Base-by-base conservation (phyloP, 306 rosid species). In the Sicyos baderoa region DNA sequence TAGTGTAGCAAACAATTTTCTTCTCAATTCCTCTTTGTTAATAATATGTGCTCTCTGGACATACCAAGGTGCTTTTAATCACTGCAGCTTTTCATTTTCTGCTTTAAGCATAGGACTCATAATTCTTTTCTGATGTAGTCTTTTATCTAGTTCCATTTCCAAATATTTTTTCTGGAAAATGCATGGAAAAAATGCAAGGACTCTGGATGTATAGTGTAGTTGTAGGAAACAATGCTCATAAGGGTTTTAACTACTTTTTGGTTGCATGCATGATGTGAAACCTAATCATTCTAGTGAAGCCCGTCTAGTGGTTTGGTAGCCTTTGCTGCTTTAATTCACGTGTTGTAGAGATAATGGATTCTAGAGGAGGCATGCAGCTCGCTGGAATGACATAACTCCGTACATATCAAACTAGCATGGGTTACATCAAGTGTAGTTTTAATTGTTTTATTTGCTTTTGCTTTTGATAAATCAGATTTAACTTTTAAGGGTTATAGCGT, bases 341-440 rank as follows among this genome's bases (percentile, higher is more conserved):
- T 12, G 14, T 40, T 9, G 32, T 40, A 0, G 9, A 12, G 55
- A 66, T 15, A 59, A 59, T 11, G 45, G 65, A 4, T 29, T 44
- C n/a, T 11, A 29, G 40, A 47, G 32, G 7, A 66, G 47, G 16
- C 6, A 9, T 44, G 42, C 14, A 66, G 71, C 54, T 66, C 19
- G 8, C 11, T 66, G 19, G 55, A 47, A 47, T 16, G 17, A 22
- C 70, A 11, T 64, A 18, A 11, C 27, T 47, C 15, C 37, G 8
- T 32, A 32, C 37, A 32, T 32, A 32, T 65, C 71, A 22, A 21
- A 65, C 54, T 65, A 65, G 17, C 14, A 2, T 12, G 0, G 21
- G 18, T 65, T 22, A 22, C 40, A 63, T 47, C 69, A 63, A 61
- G 25, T 44, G 21, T 65, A 44, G 35, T 44, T 64, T 57, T 25